Conservation (phyloP, 495 filamentous ascomycete genomes). For the Xylaria telfairii region DNA sequence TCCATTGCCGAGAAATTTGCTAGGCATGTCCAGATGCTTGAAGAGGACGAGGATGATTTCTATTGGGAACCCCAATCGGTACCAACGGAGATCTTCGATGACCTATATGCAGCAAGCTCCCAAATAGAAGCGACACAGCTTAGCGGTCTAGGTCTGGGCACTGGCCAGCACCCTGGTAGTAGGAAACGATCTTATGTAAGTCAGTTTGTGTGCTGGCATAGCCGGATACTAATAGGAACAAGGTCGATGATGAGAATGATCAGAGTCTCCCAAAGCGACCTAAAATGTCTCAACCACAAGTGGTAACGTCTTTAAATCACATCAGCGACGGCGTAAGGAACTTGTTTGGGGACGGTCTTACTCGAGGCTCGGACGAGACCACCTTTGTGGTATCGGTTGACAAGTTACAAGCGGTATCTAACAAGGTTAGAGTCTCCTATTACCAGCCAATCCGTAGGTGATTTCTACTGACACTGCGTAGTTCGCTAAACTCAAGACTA, state of each 20-base stretch:
- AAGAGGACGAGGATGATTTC: conserved; percentile 37
- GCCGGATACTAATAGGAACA: conserved; percentile 24
- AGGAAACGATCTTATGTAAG: conserved; percentile 51
- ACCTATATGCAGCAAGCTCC: conserved; percentile 33
- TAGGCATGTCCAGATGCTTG: conserved; percentile 39
- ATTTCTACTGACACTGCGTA: conserved; percentile 24
- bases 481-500: conserved; percentile 41
- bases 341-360: conserved; percentile 32
- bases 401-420: conserved; percentile 45
- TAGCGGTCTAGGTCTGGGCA: conserved; percentile 13
- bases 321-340: conserved; percentile 34
- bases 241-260: conserved; percentile 39
- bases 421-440: conserved; percentile 34
- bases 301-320: conserved; percentile 30
- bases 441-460: not conserved
- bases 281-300: conserved; percentile 36
- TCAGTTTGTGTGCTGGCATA: not conserved
- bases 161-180: conserved; percentile 24
- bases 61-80: conserved; percentile 44
- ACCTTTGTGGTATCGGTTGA: conserved; percentile 36
- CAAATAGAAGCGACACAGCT: conserved; percentile 24
- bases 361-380: conserved; percentile 21
- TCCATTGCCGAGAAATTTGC: conserved; percentile 46
- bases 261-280: conserved; percentile 30
- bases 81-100: conserved; percentile 45